phyloP scores from a whole-genome alignment of 2,329 filamentous ascomycete species.

The Diaporthe velutina region DNA sequence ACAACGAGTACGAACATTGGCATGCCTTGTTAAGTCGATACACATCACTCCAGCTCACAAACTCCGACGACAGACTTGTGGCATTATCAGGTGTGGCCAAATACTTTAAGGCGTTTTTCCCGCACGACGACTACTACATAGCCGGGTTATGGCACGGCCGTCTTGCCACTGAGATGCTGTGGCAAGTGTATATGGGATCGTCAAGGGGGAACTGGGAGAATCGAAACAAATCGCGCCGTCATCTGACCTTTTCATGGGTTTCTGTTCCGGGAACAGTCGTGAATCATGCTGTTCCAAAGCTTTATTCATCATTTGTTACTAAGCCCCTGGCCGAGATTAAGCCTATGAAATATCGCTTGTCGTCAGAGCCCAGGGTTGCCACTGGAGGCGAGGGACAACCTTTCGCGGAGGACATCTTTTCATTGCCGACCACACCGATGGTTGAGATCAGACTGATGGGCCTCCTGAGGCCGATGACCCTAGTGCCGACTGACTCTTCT shows the following conservation, averaged over 20 bases:
- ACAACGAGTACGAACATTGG: neutral
- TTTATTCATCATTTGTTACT: no score
- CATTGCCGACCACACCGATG: neutral
- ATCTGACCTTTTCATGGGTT: constrained; percentile 12
- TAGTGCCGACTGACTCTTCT: neutral
- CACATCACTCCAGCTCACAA: neutral
- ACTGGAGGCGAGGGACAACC: neutral
- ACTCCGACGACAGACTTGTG: neutral
- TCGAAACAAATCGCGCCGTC: no score
- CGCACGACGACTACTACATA: neutral
- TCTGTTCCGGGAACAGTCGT: neutral
- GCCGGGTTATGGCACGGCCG: neutral
- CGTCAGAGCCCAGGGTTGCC: neutral
- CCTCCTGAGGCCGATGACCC: neutral
- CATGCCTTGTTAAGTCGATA: neutral
- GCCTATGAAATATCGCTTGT: neutral
- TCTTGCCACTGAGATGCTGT: neutral
- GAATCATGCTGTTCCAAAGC: neutral
- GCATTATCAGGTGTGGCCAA: constrained; percentile 7
- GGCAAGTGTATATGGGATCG: neutral
- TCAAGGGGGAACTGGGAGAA: neutral
- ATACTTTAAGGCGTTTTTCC: neutral
- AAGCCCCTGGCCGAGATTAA: neutral
- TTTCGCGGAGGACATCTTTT: constrained; percentile 1
- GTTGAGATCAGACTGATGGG: neutral